A percentile compares a stretch with the other conserved stretches of the same genome.
Conservation (phyloP, 176 grass and related monocot genomes). For the Bromus sterilis region DNA sequence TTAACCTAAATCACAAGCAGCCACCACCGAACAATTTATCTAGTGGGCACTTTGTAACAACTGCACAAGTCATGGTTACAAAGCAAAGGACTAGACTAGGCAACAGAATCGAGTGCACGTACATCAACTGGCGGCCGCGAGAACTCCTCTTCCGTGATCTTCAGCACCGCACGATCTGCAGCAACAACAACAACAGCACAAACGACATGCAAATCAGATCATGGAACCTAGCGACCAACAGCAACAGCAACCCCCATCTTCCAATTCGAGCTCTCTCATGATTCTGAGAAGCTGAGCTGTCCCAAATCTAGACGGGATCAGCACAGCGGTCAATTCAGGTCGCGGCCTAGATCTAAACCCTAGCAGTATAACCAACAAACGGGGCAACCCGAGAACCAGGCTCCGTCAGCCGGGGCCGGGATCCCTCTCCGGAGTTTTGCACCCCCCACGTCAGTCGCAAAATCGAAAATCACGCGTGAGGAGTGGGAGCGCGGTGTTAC, state of each 20-base stretch:
- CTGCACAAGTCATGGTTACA: background rate
- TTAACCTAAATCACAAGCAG: background rate
- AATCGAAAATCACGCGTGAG: background rate
- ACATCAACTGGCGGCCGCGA: slow-evolving; percentile 56
- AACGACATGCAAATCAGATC: background rate
- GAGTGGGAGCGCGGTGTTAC: slow-evolving; percentile 12
- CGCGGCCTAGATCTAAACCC: slow-evolving; percentile 23
- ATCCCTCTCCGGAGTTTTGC: background rate
- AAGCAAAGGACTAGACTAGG: background rate
- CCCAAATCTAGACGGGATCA: background rate
- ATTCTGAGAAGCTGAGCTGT: background rate
- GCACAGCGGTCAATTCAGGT: background rate
- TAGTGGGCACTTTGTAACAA: background rate
- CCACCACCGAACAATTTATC: background rate
- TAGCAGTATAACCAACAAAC: background rate
- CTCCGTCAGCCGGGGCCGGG: background rate
- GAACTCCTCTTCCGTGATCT: slow-evolving; percentile 96
- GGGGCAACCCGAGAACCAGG: background rate
- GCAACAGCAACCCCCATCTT: background rate
- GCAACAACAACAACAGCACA: background rate
- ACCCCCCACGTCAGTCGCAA: background rate
- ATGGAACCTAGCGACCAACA: background rate
- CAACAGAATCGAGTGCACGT: background rate
- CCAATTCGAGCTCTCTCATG: background rate
- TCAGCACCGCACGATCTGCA: slow-evolving; percentile 71